Conservation (phyloP, 768 basidiomycete genomes). For the Suillus paluster region DNA sequence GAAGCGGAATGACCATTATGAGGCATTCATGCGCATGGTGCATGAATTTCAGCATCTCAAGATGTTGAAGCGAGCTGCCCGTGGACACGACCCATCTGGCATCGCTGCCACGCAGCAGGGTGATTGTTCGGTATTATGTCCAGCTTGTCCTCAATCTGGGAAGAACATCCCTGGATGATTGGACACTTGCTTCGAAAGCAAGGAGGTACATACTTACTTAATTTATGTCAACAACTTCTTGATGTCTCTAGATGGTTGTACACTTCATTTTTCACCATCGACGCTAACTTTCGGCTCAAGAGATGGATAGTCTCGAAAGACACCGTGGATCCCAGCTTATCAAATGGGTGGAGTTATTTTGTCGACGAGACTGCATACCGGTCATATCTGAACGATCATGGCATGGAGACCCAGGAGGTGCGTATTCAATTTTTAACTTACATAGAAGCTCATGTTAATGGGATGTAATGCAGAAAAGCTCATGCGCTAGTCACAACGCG, state of each 20-base stretch:
- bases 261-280: conserved; percentile 24
- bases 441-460: neutral
- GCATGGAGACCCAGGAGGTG: conserved; percentile 22
- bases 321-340: conserved; percentile 22
- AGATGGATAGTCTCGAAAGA: conserved; percentile 15
- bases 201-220: neutral
- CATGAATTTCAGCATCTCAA: neutral
- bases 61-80: conserved; percentile 5
- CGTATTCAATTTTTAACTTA: neutral
- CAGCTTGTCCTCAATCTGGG: conserved; percentile 29
- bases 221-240: neutral
- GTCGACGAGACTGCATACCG: conserved; percentile 25
- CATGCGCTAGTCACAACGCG: conserved; percentile 15
- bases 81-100: conserved; percentile 26
- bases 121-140: conserved; percentile 27
- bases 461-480: conserved; percentile 23
- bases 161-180: conserved; percentile 26
- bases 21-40: conserved; percentile 2
- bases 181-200: conserved; percentile 13
- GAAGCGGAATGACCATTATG: conserved; percentile 15
- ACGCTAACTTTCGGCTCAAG: conserved; percentile 34
- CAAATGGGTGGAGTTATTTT: conserved; percentile 25
- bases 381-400: conserved; percentile 13
- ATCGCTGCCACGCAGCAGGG: conserved; percentile 23
- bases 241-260: conserved; percentile 18